These are phyloP conservation scores for Aeschynomene evenia DNA, from an alignment of 306 rosid species.

Conservation along the genomic window DNA sequence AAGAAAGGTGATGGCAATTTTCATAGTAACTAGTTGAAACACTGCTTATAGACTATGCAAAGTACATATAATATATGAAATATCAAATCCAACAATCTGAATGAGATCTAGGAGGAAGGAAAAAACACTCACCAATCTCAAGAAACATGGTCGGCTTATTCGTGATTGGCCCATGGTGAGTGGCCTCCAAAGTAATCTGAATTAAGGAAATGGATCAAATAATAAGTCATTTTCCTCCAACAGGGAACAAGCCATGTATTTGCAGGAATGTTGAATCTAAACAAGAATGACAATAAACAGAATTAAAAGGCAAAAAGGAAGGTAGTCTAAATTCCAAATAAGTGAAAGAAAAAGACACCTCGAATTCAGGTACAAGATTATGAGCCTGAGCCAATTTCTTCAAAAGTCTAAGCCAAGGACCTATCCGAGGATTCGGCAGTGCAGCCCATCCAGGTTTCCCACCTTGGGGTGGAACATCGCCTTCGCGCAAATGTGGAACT, in stretches of 20 bases:
- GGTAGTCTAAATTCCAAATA: background rate
- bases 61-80: background rate
- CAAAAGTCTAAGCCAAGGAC: conserved; percentile 85
- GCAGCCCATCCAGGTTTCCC: conserved; percentile 97
- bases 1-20: background rate
- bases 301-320: conserved; percentile 5
- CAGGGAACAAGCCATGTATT: background rate
- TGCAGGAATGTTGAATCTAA: background rate
- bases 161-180: conserved; percentile 93
- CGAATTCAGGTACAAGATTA: conserved; percentile 84
- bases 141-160: conserved; percentile 79
- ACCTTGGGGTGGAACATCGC: conserved; percentile 88
- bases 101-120: conserved; percentile 10
- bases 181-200: conserved; percentile 93
- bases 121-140: conserved; percentile 76
- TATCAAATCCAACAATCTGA: background rate
- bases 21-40: background rate
- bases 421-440: conserved; percentile 73
- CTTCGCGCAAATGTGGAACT: conserved; percentile 85
- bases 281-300: background rate
- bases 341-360: conserved; percentile 46
- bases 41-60: background rate
- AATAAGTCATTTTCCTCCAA: background rate
- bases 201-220: conserved; percentile 27
- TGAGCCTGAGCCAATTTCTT: conserved; percentile 66